Evolutionary conservation across 805 yeast genomes (phyloP).

Genomic region (Ogataea haglerorum): DNA sequence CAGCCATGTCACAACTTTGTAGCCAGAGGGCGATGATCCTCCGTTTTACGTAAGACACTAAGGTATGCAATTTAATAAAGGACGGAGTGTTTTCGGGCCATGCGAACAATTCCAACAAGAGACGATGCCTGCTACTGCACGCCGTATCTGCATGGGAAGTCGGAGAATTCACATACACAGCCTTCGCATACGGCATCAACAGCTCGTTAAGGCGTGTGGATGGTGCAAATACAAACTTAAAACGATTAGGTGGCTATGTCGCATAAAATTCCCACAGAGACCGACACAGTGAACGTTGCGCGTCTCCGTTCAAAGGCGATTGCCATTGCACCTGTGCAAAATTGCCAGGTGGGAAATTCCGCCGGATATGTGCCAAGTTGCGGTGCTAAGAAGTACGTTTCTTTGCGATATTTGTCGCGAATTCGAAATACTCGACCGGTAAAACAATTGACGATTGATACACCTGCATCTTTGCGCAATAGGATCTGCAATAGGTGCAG

Average conservation of each 20-base stretch:
- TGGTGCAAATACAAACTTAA: background rate
- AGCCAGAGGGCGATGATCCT: background rate
- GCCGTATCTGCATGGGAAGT: background rate
- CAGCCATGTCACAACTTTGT: background rate
- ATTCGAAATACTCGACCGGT: background rate
- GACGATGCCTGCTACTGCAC: background rate
- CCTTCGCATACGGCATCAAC: conserved; percentile 1
- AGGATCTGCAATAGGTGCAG: background rate
- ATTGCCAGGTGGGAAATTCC: no score
- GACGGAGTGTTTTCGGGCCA: background rate
- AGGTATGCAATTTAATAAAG: background rate
- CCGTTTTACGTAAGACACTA: background rate
- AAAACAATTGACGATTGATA: background rate
- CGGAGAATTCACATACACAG: background rate
- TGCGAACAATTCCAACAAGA: background rate
- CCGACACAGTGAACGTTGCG: background rate
- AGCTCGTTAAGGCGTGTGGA: conserved; percentile 1
- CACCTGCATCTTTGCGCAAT: conserved; percentile 1
- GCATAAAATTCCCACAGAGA: background rate
- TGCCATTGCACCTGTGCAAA: no score
- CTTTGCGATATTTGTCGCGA: background rate
- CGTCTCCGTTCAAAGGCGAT: no score
- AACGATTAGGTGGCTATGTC: background rate
- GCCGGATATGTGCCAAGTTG: background rate
- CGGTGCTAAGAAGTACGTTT: background rate